Conservation (phyloP, 2,329 filamentous ascomycete species). For the Capronia americana region DNA sequence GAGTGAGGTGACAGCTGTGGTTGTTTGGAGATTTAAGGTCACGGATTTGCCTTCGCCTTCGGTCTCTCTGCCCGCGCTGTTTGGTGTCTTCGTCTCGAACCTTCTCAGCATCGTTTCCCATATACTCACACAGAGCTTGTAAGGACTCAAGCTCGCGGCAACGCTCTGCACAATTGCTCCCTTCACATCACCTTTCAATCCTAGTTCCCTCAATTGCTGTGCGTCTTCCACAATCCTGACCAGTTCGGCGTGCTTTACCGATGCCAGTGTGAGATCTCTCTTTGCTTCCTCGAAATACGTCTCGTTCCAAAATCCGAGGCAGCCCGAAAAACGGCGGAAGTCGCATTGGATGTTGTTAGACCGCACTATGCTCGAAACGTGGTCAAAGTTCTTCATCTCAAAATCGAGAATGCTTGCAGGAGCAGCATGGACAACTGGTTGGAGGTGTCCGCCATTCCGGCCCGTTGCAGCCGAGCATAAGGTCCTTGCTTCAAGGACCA, state of each 20-base stretch:
- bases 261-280: slow-evolving; percentile 14
- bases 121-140: slow-evolving; percentile 30
- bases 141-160: slow-evolving; percentile 33
- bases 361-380: slow-evolving; percentile 18
- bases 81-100: slow-evolving; percentile 1
- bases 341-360: slow-evolving; percentile 24
- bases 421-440: slow-evolving; percentile 47
- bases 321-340: slow-evolving; percentile 24
- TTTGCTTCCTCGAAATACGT: slow-evolving; percentile 35
- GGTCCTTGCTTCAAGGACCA: slow-evolving; percentile 54
- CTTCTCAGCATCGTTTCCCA: slow-evolving; percentile 24
- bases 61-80: not conserved
- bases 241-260: not conserved
- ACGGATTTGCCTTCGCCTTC: not conserved
- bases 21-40: slow-evolving; percentile 44
- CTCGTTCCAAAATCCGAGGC: slow-evolving; percentile 32
- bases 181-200: slow-evolving; percentile 32
- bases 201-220: slow-evolving; percentile 45
- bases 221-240: slow-evolving; percentile 30
- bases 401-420: slow-evolving; percentile 55
- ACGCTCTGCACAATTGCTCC: slow-evolving; percentile 31
- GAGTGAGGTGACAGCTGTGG: slow-evolving; percentile 42
- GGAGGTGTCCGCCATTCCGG: slow-evolving; percentile 54
- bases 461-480: slow-evolving; percentile 54
- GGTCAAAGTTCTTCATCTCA: slow-evolving; percentile 42